Conservation (phyloP, 1,139 yeast species). For the Nakaseomyces bracarensis region DNA sequence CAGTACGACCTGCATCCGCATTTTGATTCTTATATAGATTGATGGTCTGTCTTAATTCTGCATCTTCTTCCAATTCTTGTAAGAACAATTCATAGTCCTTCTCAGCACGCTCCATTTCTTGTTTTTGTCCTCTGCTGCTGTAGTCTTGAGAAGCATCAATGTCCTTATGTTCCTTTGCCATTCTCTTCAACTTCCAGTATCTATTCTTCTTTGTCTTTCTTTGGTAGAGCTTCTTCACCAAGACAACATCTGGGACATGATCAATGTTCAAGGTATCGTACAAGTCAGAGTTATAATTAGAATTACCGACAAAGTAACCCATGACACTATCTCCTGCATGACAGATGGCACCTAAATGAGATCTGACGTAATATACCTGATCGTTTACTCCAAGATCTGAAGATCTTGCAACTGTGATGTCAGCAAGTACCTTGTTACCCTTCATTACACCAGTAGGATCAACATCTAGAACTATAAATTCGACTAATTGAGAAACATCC, state of each 20-base stretch:
- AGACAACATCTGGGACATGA: slow-evolving; percentile 76
- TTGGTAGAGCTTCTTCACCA: slow-evolving; percentile 85
- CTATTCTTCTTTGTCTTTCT: slow-evolving; percentile 69
- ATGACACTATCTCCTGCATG: slow-evolving; percentile 94
- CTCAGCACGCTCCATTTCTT: slow-evolving; percentile 87
- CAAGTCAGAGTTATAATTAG: slow-evolving; percentile 78
- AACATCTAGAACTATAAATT: slow-evolving; percentile 84
- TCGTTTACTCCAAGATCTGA: slow-evolving; percentile 81
- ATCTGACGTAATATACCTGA: slow-evolving; percentile 67
- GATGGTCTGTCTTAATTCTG: slow-evolving; percentile 84
- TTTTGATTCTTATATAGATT: slow-evolving; percentile 71
- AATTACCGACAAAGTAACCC: slow-evolving; percentile 77
- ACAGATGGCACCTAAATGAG: slow-evolving; percentile 86
- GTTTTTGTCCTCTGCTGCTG: slow-evolving; percentile 65
- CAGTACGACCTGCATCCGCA: slow-evolving; percentile 26
- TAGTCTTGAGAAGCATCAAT: slow-evolving; percentile 66
- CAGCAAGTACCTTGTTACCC: slow-evolving; percentile 83
- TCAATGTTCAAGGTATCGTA: slow-evolving; percentile 60
- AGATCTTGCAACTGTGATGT: slow-evolving; percentile 79
- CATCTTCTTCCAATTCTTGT: slow-evolving; percentile 96
- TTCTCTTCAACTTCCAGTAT: slow-evolving; percentile 95
- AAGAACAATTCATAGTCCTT: slow-evolving; percentile 91
- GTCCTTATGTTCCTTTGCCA: slow-evolving; percentile 92
- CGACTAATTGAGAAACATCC: slow-evolving; percentile 70
- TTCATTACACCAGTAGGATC: slow-evolving; percentile 82